These are phyloP conservation scores for Vanilla planifolia DNA, from an alignment of 106 monocot species.

Conservation along the genomic window DNA sequence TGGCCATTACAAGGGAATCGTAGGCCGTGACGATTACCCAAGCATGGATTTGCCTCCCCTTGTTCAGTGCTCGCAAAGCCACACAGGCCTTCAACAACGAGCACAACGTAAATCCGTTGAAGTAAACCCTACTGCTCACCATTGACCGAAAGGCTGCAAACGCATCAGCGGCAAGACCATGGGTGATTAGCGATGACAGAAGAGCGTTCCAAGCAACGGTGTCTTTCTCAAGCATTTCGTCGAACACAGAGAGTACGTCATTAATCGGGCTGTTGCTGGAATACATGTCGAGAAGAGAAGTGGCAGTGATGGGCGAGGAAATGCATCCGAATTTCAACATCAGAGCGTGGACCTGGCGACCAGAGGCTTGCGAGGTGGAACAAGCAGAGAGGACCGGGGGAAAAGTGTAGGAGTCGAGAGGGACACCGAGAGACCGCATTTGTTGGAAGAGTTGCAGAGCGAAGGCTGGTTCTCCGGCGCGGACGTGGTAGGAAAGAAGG, in stretches of 20 bases:
- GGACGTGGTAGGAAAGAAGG: constrained; percentile 1
- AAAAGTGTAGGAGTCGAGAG: constrained; percentile 19
- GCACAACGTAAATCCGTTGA: constrained; percentile 33
- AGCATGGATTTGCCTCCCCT: constrained; percentile 34
- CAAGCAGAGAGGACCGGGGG: constrained; percentile 27
- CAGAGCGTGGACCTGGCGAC: constrained; percentile 22
- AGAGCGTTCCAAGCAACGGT: constrained; percentile 44
- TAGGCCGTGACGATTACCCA: constrained; percentile 5
- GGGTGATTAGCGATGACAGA: constrained; percentile 26
- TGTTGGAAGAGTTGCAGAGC: constrained; percentile 14
- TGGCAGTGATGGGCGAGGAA: constrained; percentile 25
- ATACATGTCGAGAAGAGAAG: constrained; percentile 36
- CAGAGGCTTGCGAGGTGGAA: constrained; percentile 15
- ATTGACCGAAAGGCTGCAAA: constrained; percentile 25
- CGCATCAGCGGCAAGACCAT: constrained; percentile 6
- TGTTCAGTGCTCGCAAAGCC: not conserved
- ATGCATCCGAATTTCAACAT: constrained; percentile 18
- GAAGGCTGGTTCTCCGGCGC: constrained; percentile 1
- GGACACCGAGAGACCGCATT: constrained; percentile 13
- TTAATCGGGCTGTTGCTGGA: constrained; percentile 12
- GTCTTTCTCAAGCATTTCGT: constrained; percentile 44
- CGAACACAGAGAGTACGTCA: constrained; percentile 31
- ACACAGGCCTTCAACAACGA: constrained; percentile 35
- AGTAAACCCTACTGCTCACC: constrained; percentile 7
- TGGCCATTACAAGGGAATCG: constrained; percentile 21